Evolutionary conservation across 345 rosid genomes (phyloP), one percentile per base, ranked within the genome.

Genomic region (Salix suchowensis): DNA sequence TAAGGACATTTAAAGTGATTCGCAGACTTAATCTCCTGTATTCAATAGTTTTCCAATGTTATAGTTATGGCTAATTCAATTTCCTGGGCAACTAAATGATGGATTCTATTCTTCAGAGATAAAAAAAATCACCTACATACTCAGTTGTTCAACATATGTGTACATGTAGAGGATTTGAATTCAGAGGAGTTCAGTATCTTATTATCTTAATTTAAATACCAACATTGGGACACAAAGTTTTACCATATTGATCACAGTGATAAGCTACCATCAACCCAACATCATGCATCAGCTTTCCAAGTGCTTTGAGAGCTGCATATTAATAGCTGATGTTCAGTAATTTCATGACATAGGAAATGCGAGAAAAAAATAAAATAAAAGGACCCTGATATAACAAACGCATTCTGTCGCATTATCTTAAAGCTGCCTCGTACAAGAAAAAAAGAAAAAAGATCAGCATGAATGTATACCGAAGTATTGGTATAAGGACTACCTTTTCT

Each of bases 191-290:
- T 28, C 34, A 50, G 40, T 46, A 12, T 48, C 23, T 74, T 2
- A 61, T 23, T 14, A 9, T 12, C 64, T 54, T 23, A 30, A 70
- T 55, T n/a, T 46, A 70, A 58, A 77, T 64, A 50, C 75, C 30
- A 78, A 28, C 36, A 72, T 34, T 65, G 58, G 58, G 13, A 71
- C 65, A 48, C 46, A 23, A 68, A 76, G 30, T 46, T 46, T 87
- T 88, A 92, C 98, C 97, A 77, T 90, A 92, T 80, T 36, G 89
- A 86, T 91, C 97, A 37, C 98, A 94, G 82, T 94, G 98, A 86
- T 87, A 84, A 67, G 96, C 97, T 78, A 92, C 79, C 97, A 89
- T 76, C 83, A 86, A 70, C 50, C 98, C 98, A 71, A 92, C 94
- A 81, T 92, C 92, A 75, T 86, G 74, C 77, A 92, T 89, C 84